Evolutionary conservation across 495 filamentous ascomycete genomes (phyloP).

Genomic region (Hypoxylon lenormandii): DNA sequence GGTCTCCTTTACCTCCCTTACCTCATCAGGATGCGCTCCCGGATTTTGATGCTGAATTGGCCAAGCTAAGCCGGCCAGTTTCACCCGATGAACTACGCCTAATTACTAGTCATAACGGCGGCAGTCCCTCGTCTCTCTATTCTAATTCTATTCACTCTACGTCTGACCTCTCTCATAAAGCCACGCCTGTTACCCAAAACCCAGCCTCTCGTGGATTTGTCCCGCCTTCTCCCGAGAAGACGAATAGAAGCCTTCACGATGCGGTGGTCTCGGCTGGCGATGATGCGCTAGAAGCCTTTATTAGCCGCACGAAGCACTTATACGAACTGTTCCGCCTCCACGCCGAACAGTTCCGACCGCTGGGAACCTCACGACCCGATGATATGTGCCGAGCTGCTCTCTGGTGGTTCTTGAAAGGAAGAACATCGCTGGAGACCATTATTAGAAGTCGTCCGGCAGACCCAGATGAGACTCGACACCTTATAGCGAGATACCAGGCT

Average conservation of each 20-base stretch:
- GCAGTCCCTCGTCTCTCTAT: slow-evolving; percentile 42
- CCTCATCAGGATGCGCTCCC: slow-evolving; percentile 32
- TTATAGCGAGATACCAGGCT: slow-evolving; percentile 69
- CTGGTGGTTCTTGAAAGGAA: slow-evolving; percentile 90
- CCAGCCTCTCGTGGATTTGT: slow-evolving; percentile 36
- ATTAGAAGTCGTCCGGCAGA: slow-evolving; percentile 71
- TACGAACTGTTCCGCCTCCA: slow-evolving; percentile 75
- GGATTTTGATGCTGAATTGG: slow-evolving; percentile 41
- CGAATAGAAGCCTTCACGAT: slow-evolving; percentile 52
- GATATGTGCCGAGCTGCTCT: slow-evolving; percentile 76
- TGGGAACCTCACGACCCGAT: slow-evolving; percentile 67
- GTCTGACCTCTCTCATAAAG: slow-evolving; percentile 47
- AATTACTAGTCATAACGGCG: slow-evolving; percentile 26
- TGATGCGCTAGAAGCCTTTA: slow-evolving; percentile 75
- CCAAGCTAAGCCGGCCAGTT: slow-evolving; percentile 31
- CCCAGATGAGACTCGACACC: slow-evolving; percentile 55
- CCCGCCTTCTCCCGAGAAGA: slow-evolving; percentile 46
- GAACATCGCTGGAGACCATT: slow-evolving; percentile 75
- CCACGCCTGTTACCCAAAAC: slow-evolving; percentile 46
- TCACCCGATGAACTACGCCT: slow-evolving; percentile 46
- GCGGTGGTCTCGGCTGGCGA: slow-evolving; percentile 63
- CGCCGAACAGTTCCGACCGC: slow-evolving; percentile 74
- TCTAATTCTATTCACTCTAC: slow-evolving; percentile 45
- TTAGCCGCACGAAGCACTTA: slow-evolving; percentile 72
- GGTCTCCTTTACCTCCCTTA: slow-evolving; percentile 43